Percentiles rank a stretch among this genome's conserved stretches.
Evolutionary conservation across 495 filamentous ascomycete genomes (phyloP).

Genomic region (Aspergillus sclerotioniger): DNA sequence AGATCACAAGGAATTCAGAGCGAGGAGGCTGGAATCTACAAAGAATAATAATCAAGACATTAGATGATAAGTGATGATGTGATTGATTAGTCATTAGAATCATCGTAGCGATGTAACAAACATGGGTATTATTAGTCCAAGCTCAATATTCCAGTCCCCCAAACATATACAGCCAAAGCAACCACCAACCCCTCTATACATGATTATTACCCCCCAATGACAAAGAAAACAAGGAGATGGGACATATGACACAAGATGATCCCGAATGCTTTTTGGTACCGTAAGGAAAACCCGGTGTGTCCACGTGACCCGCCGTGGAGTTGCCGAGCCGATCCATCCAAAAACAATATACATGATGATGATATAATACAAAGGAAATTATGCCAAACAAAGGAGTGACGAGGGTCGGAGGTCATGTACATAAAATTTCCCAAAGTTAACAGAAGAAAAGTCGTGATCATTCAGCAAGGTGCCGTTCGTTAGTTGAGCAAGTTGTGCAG

Average conservation of each 20-base stretch:
- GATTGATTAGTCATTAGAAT: conserved; percentile 8
- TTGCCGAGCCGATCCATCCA: neutral
- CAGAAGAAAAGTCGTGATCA: conserved; percentile 25
- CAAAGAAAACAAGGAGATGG: conserved; percentile 5
- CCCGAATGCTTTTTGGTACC: conserved; percentile 17
- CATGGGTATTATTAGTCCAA: conserved; percentile 31
- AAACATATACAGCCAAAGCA: conserved; percentile 16
- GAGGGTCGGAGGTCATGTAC: conserved; percentile 28
- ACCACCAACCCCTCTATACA: conserved; percentile 13
- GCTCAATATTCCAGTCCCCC: conserved; percentile 12
- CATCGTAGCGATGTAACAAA: conserved; percentile 6
- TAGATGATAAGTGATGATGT: neutral
- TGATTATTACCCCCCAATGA: conserved; percentile 3
- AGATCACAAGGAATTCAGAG: too few species aligned
- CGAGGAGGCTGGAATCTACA: neutral
- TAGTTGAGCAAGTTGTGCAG: conserved; percentile 41
- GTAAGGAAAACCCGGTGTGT: conserved; percentile 20
- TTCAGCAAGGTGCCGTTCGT: conserved; percentile 9
- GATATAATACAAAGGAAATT: conserved; percentile 34
- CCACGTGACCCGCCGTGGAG: conserved; percentile 24
- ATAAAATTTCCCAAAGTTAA: conserved; percentile 20
- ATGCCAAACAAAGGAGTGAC: conserved; percentile 21
- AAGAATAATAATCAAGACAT: neutral
- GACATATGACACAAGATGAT: conserved; percentile 2
- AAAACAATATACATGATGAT: conserved; percentile 39